Evolutionary conservation across 2,329 filamentous ascomycete species (phyloP).

Genomic region (Curvularia verruculosa): DNA sequence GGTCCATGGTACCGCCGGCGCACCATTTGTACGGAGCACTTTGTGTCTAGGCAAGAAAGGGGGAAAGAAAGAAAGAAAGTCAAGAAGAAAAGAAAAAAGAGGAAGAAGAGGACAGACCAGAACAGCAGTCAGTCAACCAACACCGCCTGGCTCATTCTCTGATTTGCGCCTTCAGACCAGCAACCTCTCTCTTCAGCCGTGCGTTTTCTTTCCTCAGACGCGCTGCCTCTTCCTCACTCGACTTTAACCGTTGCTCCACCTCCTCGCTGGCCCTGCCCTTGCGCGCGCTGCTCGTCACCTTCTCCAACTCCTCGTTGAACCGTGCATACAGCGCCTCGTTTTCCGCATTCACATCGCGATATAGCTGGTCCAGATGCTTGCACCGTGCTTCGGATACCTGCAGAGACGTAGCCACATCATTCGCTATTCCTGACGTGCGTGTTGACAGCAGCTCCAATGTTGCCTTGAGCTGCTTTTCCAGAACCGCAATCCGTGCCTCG

Average conservation of each 20-base stretch:
- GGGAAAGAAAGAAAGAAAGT: neutral
- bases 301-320: slow-evolving; percentile 89
- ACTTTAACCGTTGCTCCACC: slow-evolving; percentile 71
- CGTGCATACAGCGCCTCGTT: slow-evolving; percentile 91
- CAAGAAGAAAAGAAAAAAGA: too few relatives aligned
- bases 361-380: slow-evolving; percentile 83
- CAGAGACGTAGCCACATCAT: slow-evolving; percentile 74
- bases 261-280: slow-evolving; percentile 81
- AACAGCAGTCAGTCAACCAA: too few relatives aligned
- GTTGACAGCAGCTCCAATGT: slow-evolving; percentile 44
- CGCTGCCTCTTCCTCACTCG: slow-evolving; percentile 77
- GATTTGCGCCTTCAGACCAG: slow-evolving; percentile 63
- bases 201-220: slow-evolving; percentile 85
- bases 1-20: neutral
- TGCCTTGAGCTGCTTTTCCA: slow-evolving; percentile 70
- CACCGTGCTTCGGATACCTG: slow-evolving; percentile 77
- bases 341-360: slow-evolving; percentile 85
- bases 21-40: slow-evolving; percentile 4
- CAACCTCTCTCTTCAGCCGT: slow-evolving; percentile 79
- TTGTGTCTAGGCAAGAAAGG: neutral
- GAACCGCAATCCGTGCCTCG: slow-evolving; percentile 63
- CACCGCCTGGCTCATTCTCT: slow-evolving; percentile 48
- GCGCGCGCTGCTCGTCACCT: slow-evolving; percentile 74
- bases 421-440: slow-evolving; percentile 60
- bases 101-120: too few relatives aligned